These are phyloP conservation scores for Lentinula novae-zelandiae DNA, from an alignment of 1,284 basidiomycete species.

Conservation along the genomic window DNA sequence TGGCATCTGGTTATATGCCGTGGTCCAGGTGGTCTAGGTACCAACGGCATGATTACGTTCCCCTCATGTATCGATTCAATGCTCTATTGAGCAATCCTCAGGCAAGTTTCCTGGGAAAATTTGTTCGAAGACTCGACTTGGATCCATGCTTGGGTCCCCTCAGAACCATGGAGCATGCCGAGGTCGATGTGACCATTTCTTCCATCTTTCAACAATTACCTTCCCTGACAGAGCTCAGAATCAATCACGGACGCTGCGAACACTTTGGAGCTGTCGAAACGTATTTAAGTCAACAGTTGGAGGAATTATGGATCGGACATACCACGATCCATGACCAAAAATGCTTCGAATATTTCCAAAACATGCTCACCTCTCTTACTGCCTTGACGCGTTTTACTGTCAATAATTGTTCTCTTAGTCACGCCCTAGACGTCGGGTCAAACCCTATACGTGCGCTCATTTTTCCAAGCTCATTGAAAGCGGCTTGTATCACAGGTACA, in stretches of 20 bases:
- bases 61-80: not conserved
- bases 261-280: not conserved
- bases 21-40: not conserved
- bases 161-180: not conserved
- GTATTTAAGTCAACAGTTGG: not conserved
- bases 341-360: not conserved
- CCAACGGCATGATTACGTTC: not conserved
- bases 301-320: not conserved
- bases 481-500: not conserved
- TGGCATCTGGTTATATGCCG: not conserved
- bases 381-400: not conserved
- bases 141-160: not conserved
- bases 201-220: not conserved
- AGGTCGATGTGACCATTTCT: not conserved
- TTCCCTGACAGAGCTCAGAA: not conserved
- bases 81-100: not conserved
- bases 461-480: not conserved
- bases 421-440: not conserved
- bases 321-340: not conserved
- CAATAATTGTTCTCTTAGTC: not conserved
- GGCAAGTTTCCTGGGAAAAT: not conserved
- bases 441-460: not conserved
- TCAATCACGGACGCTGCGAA: not conserved
- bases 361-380: not conserved
- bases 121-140: not conserved